These are phyloP conservation scores for Urtica urens DNA, from an alignment of 306 rosid species.

Conservation along the genomic window DNA sequence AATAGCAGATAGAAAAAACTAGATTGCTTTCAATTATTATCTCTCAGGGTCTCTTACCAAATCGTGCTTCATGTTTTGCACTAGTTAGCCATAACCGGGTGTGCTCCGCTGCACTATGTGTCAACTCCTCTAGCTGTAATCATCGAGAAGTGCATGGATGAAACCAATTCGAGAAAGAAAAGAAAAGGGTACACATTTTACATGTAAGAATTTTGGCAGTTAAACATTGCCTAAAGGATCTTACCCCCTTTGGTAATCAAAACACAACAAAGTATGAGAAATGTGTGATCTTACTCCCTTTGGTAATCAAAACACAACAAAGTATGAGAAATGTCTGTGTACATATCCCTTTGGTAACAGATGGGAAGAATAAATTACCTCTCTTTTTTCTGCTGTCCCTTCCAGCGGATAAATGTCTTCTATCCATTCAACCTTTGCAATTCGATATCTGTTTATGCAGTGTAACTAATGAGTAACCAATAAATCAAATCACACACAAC, in stretches of 20 bases:
- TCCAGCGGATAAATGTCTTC: conserved; percentile 51
- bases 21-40: no score
- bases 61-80: conserved; percentile 66
- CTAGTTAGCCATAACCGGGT: conserved; percentile 62
- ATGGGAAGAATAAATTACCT: conserved; percentile 38
- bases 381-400: conserved; percentile 62
- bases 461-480: conserved; percentile 12
- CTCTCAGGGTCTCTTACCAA: conserved; percentile 30
- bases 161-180: no score
- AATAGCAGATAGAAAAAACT: no score
- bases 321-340: no score
- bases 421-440: conserved; percentile 89
- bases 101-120: conserved; percentile 47
- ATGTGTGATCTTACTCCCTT: no score
- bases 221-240: not conserved
- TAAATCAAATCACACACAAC: conserved; percentile 3
- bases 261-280: no score
- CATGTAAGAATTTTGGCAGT: conserved; percentile 1
- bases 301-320: no score
- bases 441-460: conserved; percentile 63
- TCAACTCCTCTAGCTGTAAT: conserved; percentile 56
- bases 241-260: no score
- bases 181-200: no score
- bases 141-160: no score
- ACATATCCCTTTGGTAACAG: not conserved